These are phyloP conservation scores for Vigna reflexopilosa DNA, from an alignment of 306 rosid species.

Conservation along the genomic window DNA sequence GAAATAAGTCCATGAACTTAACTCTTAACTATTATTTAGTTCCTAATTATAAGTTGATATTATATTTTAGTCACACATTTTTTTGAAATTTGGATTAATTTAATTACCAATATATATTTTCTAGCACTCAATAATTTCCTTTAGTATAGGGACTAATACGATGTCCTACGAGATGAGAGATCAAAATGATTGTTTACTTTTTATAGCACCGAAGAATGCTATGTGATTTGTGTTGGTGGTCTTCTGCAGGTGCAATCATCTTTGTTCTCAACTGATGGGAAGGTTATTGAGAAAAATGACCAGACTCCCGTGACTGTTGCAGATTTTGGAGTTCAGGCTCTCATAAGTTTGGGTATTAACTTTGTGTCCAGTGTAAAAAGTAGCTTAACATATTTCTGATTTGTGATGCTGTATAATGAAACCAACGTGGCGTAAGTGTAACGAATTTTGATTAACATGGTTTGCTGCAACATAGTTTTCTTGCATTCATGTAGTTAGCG, in stretches of 20 bases:
- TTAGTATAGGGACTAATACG: too few species aligned
- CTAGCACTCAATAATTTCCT: too few species aligned
- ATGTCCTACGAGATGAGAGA: too few species aligned
- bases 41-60: too few species aligned
- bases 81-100: too few species aligned
- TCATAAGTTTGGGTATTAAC: conserved; percentile 85
- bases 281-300: conserved; percentile 68
- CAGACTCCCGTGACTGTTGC: conserved; percentile 90
- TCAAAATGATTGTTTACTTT: not conserved
- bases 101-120: too few species aligned
- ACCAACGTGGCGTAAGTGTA: not conserved
- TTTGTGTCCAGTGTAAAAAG: not conserved
- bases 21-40: too few species aligned
- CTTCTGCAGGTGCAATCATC: conserved; percentile 68
- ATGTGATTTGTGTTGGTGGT: conserved; percentile 1
- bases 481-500: not conserved
- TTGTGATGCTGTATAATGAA: not conserved
- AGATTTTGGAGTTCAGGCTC: conserved; percentile 95
- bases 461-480: not conserved
- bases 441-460: not conserved
- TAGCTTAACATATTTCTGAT: not conserved
- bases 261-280: conserved; percentile 53
- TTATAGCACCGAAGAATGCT: not conserved
- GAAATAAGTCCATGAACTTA: too few species aligned
- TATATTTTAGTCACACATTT: too few species aligned